Evolutionary conservation across 2,329 filamentous ascomycete species (phyloP).

Genomic region (Trichoderma endophyticum): DNA sequence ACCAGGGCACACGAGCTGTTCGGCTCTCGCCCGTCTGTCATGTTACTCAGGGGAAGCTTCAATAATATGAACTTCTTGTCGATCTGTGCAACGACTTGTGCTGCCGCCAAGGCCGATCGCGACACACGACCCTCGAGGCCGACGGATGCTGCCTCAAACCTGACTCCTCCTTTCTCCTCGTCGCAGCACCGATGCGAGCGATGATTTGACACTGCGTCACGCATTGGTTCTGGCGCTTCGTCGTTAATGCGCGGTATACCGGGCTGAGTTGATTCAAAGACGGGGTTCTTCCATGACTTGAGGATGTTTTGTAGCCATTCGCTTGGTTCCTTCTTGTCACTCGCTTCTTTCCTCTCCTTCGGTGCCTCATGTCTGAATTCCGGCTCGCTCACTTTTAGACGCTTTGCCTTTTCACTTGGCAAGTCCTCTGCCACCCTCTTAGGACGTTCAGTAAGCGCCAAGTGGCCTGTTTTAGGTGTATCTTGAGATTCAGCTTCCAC

Average conservation of each 20-base stretch:
- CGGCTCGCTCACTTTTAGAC: not conserved
- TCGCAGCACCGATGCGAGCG: slow-evolving; percentile 9
- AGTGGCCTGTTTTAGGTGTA: too few species aligned
- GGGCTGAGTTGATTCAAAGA: slow-evolving; percentile 56
- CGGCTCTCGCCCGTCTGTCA: not conserved
- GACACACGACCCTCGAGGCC: slow-evolving; percentile 51
- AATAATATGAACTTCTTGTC: slow-evolving; percentile 86
- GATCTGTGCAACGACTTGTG: slow-evolving; percentile 74
- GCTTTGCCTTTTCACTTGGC: not conserved
- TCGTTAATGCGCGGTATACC: slow-evolving; percentile 43
- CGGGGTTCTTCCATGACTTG: slow-evolving; percentile 69
- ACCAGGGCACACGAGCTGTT: slow-evolving; percentile 55
- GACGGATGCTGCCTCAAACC: slow-evolving; percentile 31
- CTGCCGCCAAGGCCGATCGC: slow-evolving; percentile 55
- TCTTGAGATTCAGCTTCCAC: not conserved
- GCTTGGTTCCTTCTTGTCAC: slow-evolving; percentile 25
- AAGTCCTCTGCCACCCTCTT: not conserved
- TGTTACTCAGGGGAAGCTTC: slow-evolving; percentile 43
- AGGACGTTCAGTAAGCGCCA: not conserved
- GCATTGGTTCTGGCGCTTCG: slow-evolving; percentile 5
- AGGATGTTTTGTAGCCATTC: slow-evolving; percentile 62
- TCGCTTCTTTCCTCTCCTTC: not conserved
- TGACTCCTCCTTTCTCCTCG: slow-evolving; percentile 20
- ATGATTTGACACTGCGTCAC: not conserved
- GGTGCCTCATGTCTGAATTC: not conserved